Evolutionary conservation across 2,329 filamentous ascomycete species (phyloP).

Genomic region (Microdochium bolleyi): DNA sequence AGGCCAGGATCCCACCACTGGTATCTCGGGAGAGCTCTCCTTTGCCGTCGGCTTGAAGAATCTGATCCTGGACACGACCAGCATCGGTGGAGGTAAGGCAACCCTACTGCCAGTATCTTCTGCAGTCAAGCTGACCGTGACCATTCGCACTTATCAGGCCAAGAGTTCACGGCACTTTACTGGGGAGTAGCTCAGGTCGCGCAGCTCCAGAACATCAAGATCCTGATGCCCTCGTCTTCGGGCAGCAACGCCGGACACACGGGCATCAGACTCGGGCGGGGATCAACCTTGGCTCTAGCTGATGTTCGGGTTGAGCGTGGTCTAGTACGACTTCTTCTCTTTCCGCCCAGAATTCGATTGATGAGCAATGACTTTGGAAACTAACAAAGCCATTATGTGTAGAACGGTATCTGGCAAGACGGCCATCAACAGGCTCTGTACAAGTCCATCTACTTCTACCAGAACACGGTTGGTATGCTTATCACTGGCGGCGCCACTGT

Average conservation of each 20-base stretch:
- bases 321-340: constrained; percentile 20
- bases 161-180: constrained; percentile 28
- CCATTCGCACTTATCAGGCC: constrained; percentile 9
- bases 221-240: constrained; percentile 26
- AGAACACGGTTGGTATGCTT: constrained; percentile 30
- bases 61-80: constrained; percentile 31
- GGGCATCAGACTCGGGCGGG: constrained; percentile 29
- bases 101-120: background rate
- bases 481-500: constrained; percentile 29
- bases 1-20: constrained; percentile 26
- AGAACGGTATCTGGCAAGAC: constrained; percentile 33
- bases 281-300: constrained; percentile 30
- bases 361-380: no score
- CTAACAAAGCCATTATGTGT: constrained; percentile 4
- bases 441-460: constrained; percentile 33
- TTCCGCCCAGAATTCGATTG: no score
- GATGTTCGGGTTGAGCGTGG: constrained; percentile 32
- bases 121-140: constrained; percentile 2
- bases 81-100: constrained; percentile 20
- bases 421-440: constrained; percentile 34
- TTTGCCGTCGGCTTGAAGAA: constrained; percentile 36
- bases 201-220: constrained; percentile 33
- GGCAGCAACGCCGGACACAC: constrained; percentile 27
- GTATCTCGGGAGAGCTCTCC: constrained; percentile 25
- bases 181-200: constrained; percentile 36